Percentiles rank a stretch among this genome's conserved stretches.
Evolutionary conservation across 129 eudicot genomes (phyloP).

Genomic region (Artemisia tridentata): DNA sequence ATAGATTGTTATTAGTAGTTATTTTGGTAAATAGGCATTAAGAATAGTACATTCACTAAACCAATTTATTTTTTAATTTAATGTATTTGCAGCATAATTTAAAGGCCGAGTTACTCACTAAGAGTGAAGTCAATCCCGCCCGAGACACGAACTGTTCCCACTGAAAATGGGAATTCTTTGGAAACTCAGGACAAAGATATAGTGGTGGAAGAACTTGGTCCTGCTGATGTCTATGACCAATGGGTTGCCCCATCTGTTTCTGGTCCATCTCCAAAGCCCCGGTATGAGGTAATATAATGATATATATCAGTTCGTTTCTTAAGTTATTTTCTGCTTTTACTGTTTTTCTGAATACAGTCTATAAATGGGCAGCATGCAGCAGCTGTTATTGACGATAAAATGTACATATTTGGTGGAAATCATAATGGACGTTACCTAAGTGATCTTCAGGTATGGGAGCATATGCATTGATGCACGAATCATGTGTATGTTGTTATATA

Average conservation of each 20-base stretch:
- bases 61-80: not conserved
- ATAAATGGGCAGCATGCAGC: slow-evolving; percentile 81
- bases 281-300: slow-evolving; percentile 68
- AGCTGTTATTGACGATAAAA: slow-evolving; percentile 87
- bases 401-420: slow-evolving; percentile 96
- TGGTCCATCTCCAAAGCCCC: slow-evolving; percentile 83
- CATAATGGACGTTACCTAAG: slow-evolving; percentile 97
- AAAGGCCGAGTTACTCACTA: slow-evolving; percentile 41
- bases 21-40: too few species aligned
- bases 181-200: slow-evolving; percentile 89
- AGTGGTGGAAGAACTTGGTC: slow-evolving; percentile 64
- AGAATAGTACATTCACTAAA: not conserved
- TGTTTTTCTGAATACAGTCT: slow-evolving; percentile 9
- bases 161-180: slow-evolving; percentile 63
- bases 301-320: slow-evolving; percentile 6
- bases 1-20: too few species aligned
- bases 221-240: slow-evolving; percentile 79
- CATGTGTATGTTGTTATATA: too few species aligned
- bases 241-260: slow-evolving; percentile 84
- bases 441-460: slow-evolving; percentile 85
- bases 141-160: slow-evolving; percentile 58
- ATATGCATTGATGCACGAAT: not conserved
- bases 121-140: slow-evolving; percentile 53
- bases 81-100: slow-evolving; percentile 45
- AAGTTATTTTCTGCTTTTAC: not conserved